Evolutionary conservation across 164 flowering plant genomes (phyloP).

Genomic region (Tinospora cordifolia): DNA sequence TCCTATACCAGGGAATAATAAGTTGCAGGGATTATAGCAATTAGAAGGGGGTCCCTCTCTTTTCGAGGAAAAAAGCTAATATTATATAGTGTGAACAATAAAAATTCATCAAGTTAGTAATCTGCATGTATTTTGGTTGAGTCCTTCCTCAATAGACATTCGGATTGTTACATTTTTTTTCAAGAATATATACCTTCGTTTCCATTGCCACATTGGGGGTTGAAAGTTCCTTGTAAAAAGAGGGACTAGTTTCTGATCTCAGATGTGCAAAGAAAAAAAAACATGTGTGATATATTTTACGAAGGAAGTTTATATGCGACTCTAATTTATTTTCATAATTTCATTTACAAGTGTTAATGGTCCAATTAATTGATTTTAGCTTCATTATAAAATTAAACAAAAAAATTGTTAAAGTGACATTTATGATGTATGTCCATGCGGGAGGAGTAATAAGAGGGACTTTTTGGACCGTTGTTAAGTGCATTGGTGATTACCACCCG

Average conservation of each 20-base stretch:
- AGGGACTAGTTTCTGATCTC: background rate
- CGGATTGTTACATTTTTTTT: background rate
- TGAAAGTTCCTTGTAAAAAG: background rate
- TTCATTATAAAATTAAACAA: no score
- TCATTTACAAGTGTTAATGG: no score
- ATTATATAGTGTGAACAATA: background rate
- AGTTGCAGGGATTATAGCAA: background rate
- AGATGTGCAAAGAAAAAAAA: background rate
- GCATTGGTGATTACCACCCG: no score
- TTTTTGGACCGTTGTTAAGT: no score
- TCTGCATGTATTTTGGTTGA: background rate
- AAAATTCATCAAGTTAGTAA: background rate
- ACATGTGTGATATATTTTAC: no score
- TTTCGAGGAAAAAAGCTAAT: background rate
- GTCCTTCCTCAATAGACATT: background rate
- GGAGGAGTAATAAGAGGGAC: no score
- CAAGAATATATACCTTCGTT: background rate
- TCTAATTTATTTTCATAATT: no score
- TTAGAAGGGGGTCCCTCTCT: background rate
- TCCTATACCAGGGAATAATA: background rate
- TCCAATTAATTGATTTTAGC: no score
- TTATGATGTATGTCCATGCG: no score
- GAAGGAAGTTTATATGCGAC: no score
- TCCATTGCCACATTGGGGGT: background rate
- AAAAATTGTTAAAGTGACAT: no score